Base-by-base conservation (phyloP, 768 basidiomycete species). In the Hygrophorus pudorinus region DNA sequence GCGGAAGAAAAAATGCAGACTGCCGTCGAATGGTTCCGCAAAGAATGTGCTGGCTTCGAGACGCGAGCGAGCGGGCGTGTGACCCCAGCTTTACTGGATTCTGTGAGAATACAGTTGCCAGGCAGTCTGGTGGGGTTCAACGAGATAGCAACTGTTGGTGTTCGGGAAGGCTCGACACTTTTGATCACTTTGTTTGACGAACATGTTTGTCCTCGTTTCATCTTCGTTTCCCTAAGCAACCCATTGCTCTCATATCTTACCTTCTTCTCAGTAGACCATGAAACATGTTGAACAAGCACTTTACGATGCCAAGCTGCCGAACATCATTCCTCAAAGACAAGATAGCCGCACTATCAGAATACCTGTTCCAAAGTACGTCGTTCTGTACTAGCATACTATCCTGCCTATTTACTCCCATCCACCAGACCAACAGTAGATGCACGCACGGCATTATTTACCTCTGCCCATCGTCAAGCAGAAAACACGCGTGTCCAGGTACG, bases 161-260 rank as follows among this genome's bases (percentile, higher is more conserved):
- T 91, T 31, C 68, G 80, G 48, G 85, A 91, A 42, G 88, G 88
- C 1, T 74, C 81, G 5, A 72, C 73, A 42, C 62, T 91, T 45
- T 50, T 90, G 18, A 68, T 91, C 9, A 86, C 84, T 3, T 67
- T 86, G 24, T 89, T 86, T 53, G 82, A 90, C 43, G 82, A 86
- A 57, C 65, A 76, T 56, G 88, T 90, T 59, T 66, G 78, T 63
- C 45, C 44, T n/a, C 45, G 18, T 46, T 38, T 38, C 20, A 33
- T 27, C 17, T 45, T 45, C 30, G 24, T 45, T 17, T 28, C 18
- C 20, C 32, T 7, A 24, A 7, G n/a, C n/a, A n/a, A n/a, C n/a
- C n/a, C 45, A n/a, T 10, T 33, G 28, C 3, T 35, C n/a, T 33
- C 27, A 47, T 38, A 37, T 32, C 14, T 44, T 31, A 11, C 38